Base-by-base conservation (phyloP, 2,329 filamentous ascomycete genomes). In the Colletotrichum shisoi region DNA sequence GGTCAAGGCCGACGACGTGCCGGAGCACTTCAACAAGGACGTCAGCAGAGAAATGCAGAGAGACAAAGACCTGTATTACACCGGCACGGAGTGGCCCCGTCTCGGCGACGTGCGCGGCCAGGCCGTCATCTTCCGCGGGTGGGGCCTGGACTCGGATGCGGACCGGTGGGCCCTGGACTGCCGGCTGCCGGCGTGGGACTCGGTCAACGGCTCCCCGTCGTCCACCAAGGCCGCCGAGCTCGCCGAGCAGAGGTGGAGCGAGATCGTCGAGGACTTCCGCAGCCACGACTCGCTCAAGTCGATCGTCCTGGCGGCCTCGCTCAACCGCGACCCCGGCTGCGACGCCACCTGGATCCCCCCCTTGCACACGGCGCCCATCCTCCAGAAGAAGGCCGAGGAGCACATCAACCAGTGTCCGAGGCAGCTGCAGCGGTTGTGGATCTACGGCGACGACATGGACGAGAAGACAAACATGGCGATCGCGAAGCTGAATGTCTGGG, bases 391-490 rank as follows among this genome's bases (percentile, higher is more conserved):
- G n/a, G 39, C 48, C 7, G 58, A 19, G 4, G 3, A 37, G 2
- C 31, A 64, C 21, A 19, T 64, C 3, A 34, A 17, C 3, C 37
- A 53, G 15, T 19, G 15, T 8, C 13, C 37, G 6, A 53, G 17
- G 4, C 39, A 42, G 40, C 21, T 61, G 19, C 21, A 19, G 13
- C 56, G 40, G 1, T 4, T 64, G 0, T 64, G 62, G 62, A n/a
- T 64, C 1, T 60, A 44, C 24, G 62, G 62, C 0, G 62, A 64
- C n/a, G 51, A 39, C 39, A 64, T 64, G 62, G 31, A 52, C 17
- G 48, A 61, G 6, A 51, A 46, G 2, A 64, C 57, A 3, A 64
- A 46, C 17, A 46, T 53, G 62, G 57, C 62, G 4, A 64, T 64
- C 19, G 48, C 56, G 1, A 64, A 61, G 13, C 56, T 64, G 46